phyloP scores from a whole-genome alignment of 306 rosid species.

The Datisca glomerata region DNA sequence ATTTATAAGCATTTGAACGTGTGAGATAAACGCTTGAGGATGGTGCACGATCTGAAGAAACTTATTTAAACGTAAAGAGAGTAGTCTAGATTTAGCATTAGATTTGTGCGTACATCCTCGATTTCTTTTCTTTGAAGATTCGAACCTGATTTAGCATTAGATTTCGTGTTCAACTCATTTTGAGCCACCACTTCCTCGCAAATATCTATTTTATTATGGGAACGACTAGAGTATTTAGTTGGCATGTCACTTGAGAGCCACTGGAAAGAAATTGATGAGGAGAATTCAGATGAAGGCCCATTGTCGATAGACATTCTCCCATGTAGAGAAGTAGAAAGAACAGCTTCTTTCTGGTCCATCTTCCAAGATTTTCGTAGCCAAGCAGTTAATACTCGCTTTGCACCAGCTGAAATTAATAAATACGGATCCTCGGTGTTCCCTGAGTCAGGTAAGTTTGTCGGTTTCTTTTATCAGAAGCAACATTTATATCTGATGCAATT shows the following conservation, averaged over 20 bases:
- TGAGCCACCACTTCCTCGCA: slow-evolving; percentile 18
- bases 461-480: slow-evolving; percentile 14
- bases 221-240: slow-evolving; percentile 37
- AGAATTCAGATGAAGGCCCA: slow-evolving; percentile 18
- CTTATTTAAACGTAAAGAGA: too few relatives aligned
- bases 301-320: slow-evolving; percentile 20
- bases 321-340: slow-evolving; percentile 20
- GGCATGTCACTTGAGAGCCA: slow-evolving; percentile 99
- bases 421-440: slow-evolving; percentile 38
- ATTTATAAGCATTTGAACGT: too few relatives aligned
- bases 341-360: slow-evolving; percentile 23
- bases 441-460: slow-evolving; percentile 13
- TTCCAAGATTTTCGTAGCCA: slow-evolving; percentile 63
- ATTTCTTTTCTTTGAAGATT: too few relatives aligned
- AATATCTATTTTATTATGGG: slow-evolving; percentile 22
- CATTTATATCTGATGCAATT: slow-evolving; percentile 26
- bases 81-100: too few relatives aligned
- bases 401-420: slow-evolving; percentile 86
- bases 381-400: slow-evolving; percentile 88
- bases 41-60: too few relatives aligned
- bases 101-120: too few relatives aligned
- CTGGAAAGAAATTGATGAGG: slow-evolving; percentile 73
- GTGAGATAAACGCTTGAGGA: too few relatives aligned
- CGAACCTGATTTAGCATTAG: slow-evolving; percentile 24
- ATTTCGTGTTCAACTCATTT: slow-evolving; percentile 17